phyloP scores from a whole-genome alignment of 768 basidiomycete species.

The Pisolithus marmoratus region DNA sequence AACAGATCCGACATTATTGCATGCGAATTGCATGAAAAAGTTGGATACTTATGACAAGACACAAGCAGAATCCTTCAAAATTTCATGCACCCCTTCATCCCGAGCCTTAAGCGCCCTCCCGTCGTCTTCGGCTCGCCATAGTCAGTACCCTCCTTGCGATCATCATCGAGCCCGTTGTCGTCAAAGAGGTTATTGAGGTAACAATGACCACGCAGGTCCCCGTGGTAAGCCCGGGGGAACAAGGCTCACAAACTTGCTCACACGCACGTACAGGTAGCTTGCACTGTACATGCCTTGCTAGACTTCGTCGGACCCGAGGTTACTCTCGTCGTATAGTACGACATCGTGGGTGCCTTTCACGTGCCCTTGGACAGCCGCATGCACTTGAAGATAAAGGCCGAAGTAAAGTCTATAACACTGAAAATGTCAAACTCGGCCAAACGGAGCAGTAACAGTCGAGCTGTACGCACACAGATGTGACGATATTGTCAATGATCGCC shows the following conservation, averaged over 20 bases:
- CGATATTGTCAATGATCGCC: constrained; percentile 43
- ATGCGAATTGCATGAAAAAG: too few relatives aligned
- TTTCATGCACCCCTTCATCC: constrained; percentile 46
- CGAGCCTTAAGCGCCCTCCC: constrained; percentile 40
- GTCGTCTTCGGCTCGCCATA: constrained; percentile 14
- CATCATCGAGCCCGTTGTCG: constrained; percentile 13
- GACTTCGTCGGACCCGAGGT: constrained; percentile 37
- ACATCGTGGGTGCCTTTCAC: constrained; percentile 42
- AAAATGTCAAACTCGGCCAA: constrained; percentile 38
- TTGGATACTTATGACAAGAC: too few relatives aligned
- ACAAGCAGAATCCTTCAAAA: constrained; percentile 41
- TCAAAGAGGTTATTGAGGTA: constrained; percentile 39
- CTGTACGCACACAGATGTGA: constrained; percentile 38
- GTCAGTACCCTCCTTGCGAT: constrained; percentile 4
- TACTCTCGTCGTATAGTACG: constrained; percentile 43
- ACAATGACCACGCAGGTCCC: constrained; percentile 40
- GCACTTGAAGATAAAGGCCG: constrained; percentile 10
- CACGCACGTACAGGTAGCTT: constrained; percentile 45
- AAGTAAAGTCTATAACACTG: constrained; percentile 1
- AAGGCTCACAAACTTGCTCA: constrained; percentile 32
- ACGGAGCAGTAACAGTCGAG: constrained; percentile 45
- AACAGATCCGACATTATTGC: too few relatives aligned
- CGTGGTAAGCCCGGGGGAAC: constrained; percentile 23
- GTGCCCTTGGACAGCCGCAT: constrained; percentile 34
- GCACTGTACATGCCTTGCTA: constrained; percentile 41